phyloP scores from a whole-genome alignment of 768 basidiomycete genomes.

The Suillus decipiens region DNA sequence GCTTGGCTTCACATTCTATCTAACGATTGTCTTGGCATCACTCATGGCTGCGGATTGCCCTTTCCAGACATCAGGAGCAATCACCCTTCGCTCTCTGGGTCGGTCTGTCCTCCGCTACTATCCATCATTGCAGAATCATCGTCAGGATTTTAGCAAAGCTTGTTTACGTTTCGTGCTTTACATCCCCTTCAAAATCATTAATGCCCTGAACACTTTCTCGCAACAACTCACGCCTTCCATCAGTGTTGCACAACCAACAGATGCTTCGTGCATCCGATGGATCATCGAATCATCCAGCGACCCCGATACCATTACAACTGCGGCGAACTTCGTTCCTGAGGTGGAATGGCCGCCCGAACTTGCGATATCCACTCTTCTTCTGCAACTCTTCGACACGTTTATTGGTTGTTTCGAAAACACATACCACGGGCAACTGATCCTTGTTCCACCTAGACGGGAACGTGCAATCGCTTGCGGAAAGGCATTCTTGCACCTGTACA shows the following conservation, averaged over 20 bases:
- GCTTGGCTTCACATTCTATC: slow-evolving; percentile 8
- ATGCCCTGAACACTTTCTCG: neutral
- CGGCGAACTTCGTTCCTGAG: slow-evolving; percentile 17
- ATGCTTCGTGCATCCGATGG: slow-evolving; percentile 12
- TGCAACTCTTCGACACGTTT: slow-evolving; percentile 13
- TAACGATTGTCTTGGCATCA: slow-evolving; percentile 9
- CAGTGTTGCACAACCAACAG: neutral
- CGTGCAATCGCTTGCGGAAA: slow-evolving; percentile 14
- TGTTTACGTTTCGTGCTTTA: slow-evolving; percentile 6
- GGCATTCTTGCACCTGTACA: slow-evolving; percentile 13
- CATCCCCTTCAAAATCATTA: neutral
- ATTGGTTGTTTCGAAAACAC: slow-evolving; percentile 12
- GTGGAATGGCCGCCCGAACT: slow-evolving; percentile 17
- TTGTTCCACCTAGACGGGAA: slow-evolving; percentile 6
- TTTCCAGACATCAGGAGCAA: slow-evolving; percentile 11
- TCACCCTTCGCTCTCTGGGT: slow-evolving; percentile 1
- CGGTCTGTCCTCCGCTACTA: neutral
- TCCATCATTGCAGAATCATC: slow-evolving; percentile 4
- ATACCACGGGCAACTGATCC: slow-evolving; percentile 7
- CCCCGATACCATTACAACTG: slow-evolving; percentile 15
- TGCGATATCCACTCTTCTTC: slow-evolving; percentile 14
- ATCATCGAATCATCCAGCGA: slow-evolving; percentile 12
- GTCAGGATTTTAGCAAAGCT: slow-evolving; percentile 1
- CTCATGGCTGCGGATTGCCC: slow-evolving; percentile 10
- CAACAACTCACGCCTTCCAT: neutral